Conservation (phyloP, 2,329 filamentous ascomycete genomes). For the Colletotrichum musicola region DNA sequence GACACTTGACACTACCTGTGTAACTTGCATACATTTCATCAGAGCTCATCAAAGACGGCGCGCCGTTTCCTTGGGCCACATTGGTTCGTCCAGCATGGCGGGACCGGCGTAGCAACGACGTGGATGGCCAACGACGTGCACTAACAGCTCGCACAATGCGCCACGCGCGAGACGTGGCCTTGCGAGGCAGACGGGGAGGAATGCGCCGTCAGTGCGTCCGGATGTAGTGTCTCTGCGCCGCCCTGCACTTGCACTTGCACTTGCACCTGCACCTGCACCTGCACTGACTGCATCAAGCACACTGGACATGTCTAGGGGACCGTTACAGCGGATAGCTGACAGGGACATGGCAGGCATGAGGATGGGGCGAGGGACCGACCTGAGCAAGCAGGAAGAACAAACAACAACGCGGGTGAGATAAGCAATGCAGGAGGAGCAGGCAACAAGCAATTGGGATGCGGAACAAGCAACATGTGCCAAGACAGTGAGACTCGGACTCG, state of each 20-base stretch:
- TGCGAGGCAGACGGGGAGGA: slow-evolving; percentile 13
- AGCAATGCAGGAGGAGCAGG: slow-evolving; percentile 2
- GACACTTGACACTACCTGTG: too few species aligned
- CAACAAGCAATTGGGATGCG: slow-evolving; percentile 14
- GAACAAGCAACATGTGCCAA: slow-evolving; percentile 15
- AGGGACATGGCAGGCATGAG: slow-evolving; percentile 1
- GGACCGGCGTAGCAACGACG: background rate
- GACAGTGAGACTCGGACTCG: slow-evolving; percentile 18
- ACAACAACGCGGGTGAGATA: background rate
- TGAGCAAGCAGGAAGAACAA: slow-evolving; percentile 3
- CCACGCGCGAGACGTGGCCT: slow-evolving; percentile 29
- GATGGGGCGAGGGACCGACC: background rate
- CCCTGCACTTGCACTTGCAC: too few species aligned
- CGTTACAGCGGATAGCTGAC: slow-evolving; percentile 11
- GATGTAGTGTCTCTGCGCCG: slow-evolving; percentile 1
- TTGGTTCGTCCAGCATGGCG: slow-evolving; percentile 7
- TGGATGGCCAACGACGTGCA: background rate
- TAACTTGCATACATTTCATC: too few species aligned
- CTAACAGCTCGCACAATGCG: background rate
- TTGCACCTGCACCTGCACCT: too few species aligned
- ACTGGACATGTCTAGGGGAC: slow-evolving; percentile 8
- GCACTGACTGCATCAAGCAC: background rate
- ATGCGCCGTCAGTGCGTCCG: slow-evolving; percentile 21
- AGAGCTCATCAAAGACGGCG: background rate
- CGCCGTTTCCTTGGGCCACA: background rate